Percentiles rank a stretch among this genome's conserved stretches.
Evolutionary conservation across 805 yeast species (phyloP).

Genomic region (Alloascoidea africana): DNA sequence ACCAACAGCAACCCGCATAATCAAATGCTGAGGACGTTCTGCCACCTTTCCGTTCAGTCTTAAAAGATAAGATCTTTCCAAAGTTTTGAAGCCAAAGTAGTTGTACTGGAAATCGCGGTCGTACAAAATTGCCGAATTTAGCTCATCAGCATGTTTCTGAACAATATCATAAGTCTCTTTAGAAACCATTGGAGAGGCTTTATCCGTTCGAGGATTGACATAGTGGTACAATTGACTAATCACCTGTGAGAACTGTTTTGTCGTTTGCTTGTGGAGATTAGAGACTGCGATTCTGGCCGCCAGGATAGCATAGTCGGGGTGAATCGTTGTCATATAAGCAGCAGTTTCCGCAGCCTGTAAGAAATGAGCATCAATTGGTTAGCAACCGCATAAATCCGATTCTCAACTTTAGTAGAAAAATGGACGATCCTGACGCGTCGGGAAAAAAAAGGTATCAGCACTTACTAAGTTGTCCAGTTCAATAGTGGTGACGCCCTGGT

Average conservation of each 20-base stretch:
- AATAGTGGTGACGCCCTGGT: conserved; percentile 90
- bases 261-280: conserved; percentile 87
- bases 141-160: conserved; percentile 41
- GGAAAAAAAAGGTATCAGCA: background rate
- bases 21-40: conserved; percentile 85
- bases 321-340: conserved; percentile 93
- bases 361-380: background rate
- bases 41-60: conserved; percentile 48
- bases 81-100: conserved; percentile 86
- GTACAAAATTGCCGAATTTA: conserved; percentile 60
- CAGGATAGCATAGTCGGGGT: conserved; percentile 91
- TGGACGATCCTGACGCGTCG: background rate
- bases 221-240: conserved; percentile 59
- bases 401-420: background rate
- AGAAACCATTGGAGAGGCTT: conserved; percentile 58
- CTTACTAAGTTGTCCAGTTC: conserved; percentile 51
- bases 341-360: conserved; percentile 81
- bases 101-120: conserved; percentile 68
- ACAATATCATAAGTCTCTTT: conserved; percentile 50
- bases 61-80: conserved; percentile 73
- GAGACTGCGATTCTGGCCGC: conserved; percentile 96
- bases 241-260: conserved; percentile 71
- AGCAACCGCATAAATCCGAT: background rate
- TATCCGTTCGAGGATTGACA: conserved; percentile 65
- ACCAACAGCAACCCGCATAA: conserved; percentile 86